Base-by-base conservation (phyloP, 2,329 filamentous ascomycete species). In the Penicillium sp. region DNA sequence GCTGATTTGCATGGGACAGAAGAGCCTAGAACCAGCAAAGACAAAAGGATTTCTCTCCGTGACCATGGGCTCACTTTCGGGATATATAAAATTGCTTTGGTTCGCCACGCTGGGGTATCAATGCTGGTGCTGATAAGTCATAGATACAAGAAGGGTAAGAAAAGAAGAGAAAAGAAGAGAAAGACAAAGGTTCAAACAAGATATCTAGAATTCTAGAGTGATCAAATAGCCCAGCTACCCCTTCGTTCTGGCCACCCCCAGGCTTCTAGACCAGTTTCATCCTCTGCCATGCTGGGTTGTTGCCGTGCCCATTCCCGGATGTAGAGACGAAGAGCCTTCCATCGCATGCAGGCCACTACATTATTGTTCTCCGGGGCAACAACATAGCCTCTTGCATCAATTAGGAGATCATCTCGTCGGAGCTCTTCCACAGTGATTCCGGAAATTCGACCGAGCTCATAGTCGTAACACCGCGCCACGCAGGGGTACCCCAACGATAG, bases 401-500 rank as follows among this genome's bases (percentile, higher is more conserved):
- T 78, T 56, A 81, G 74, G 47, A 84, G 77, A 69, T 97, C 92
- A 67, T 93, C 87, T 48, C 81, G 80, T 59, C 87, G 79, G 44
- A 97, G 81, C 52, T 92, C 88, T 2, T 81, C 78, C 7, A 93
- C 69, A 1, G 83, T 70, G 6, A 96, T 85, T 9, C 82, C 81
- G 29, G 87, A 89, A 54, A 97, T 95, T 69, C 89, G 90, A 63
- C 87, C 85, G 20, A 97, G 80, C 77, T 97, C 93, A 11, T 87
- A 83, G 68, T 97, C 93, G 68, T 90, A 97, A 35, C 85, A 82
- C 22, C 88, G 85, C 11, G 92, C 93, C 67, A 92, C 85, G 31
- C 90, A 87, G 3, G 93, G 92, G 72, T 97, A 97, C 5, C 93
- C 93, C 5, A 97, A 82, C 0, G 91, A 96, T 15, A 97, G 81